These are phyloP conservation scores for Dipodascopsis uninucleata DNA, from an alignment of 805 yeast genomes.

Conservation along the genomic window DNA sequence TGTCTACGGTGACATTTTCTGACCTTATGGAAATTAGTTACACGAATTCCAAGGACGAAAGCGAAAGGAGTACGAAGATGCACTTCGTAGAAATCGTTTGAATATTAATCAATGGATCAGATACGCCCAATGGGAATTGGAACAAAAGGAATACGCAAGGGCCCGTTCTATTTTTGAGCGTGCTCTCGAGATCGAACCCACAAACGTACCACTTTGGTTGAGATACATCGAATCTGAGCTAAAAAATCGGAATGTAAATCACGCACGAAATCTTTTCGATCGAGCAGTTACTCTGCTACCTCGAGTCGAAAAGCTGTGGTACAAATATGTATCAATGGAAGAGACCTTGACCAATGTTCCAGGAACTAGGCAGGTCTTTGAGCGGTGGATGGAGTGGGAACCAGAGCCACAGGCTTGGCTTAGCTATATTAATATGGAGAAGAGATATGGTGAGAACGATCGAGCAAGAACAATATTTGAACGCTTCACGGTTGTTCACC, in stretches of 20 bases:
- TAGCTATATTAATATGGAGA: conserved; percentile 69
- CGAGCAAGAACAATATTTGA: conserved; percentile 58
- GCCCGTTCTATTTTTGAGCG: conserved; percentile 88
- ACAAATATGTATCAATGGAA: conserved; percentile 73
- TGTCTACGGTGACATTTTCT: too few species aligned
- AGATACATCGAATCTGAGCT: conserved; percentile 78
- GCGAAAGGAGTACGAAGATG: conserved; percentile 79
- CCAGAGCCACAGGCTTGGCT: conserved; percentile 68
- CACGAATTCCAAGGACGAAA: conserved; percentile 70
- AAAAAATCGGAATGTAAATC: conserved; percentile 67
- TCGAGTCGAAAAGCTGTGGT: conserved; percentile 82
- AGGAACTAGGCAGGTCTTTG: conserved; percentile 63
- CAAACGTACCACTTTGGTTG: conserved; percentile 80
- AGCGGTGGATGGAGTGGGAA: conserved; percentile 77
- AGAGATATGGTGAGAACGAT: conserved; percentile 55
- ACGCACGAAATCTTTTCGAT: conserved; percentile 81
- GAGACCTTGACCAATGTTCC: conserved; percentile 65
- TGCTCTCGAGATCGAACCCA: conserved; percentile 70
- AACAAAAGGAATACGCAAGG: conserved; percentile 70
- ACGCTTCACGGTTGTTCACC: conserved; percentile 52
- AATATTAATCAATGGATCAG: conserved; percentile 87
- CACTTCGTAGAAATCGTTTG: conserved; percentile 76
- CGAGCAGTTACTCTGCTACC: conserved; percentile 75
- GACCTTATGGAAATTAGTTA: conserved; percentile 36
- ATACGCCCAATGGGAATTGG: conserved; percentile 83